Percentiles rank a stretch among this genome's conserved stretches.
Evolutionary conservation across 164 flowering plant species (phyloP).

Genomic region (Saururus chinensis): DNA sequence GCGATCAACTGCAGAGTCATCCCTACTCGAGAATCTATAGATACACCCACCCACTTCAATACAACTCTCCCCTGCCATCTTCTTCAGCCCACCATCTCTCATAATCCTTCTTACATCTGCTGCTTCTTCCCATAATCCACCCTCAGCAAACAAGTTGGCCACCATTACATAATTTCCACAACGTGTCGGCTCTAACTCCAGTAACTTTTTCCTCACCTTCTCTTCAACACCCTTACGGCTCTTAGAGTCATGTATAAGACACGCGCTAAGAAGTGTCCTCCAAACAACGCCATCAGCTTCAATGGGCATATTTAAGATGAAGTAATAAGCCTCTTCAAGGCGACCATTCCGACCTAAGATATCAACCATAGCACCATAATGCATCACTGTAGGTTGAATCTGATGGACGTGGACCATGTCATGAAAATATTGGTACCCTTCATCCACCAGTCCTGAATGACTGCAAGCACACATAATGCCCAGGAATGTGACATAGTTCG

Average conservation of each 20-base stretch:
- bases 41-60: conserved; percentile 9
- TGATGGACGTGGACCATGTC: conserved; percentile 7
- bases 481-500: conserved; percentile 11
- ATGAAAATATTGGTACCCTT: conserved; percentile 5
- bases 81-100: conserved; percentile 9
- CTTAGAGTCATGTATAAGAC: conserved; percentile 4
- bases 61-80: conserved; percentile 11
- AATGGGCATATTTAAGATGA: conserved; percentile 7
- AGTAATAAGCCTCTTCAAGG: conserved; percentile 11
- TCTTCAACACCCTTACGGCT: not conserved
- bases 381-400: conserved; percentile 11
- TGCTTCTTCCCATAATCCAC: conserved; percentile 13
- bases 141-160: conserved; percentile 11
- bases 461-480: conserved; percentile 9
- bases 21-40: conserved; percentile 5
- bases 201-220: conserved; percentile 9
- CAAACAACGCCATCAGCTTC: conserved; percentile 12
- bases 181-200: conserved; percentile 9
- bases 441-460: conserved; percentile 13
- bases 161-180: conserved; percentile 11
- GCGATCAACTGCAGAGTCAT: conserved; percentile 2
- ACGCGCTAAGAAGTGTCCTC: conserved; percentile 14
- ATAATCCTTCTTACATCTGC: conserved; percentile 8
- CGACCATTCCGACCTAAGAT: conserved; percentile 10
- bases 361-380: conserved; percentile 13